Base-by-base conservation (phyloP, 78 protist species). In the Isochrysis galbana region DNA sequence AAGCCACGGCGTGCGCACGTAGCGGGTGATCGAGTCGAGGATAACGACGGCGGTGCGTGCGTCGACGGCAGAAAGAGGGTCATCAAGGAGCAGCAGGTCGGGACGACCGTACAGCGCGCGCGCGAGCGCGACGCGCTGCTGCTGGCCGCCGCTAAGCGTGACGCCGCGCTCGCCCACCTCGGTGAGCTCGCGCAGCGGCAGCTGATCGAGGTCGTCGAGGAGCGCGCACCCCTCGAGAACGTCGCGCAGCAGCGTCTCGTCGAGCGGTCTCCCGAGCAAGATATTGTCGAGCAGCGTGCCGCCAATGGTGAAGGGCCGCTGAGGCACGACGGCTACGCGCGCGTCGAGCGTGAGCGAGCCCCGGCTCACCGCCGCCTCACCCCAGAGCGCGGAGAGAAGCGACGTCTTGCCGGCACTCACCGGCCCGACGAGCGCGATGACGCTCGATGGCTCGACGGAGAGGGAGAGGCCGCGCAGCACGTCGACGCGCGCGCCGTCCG, bases 381-480 rank as follows among this genome's bases (percentile, higher is more conserved):
- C 93, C 77, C 48, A 74, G 44, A 41, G 7, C 39, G 46, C 44
- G 54, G 34, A 5, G 23, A 91, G 47, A 46, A 91, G 34, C 87
- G 93, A 7, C 51, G 89, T 46, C 87, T 91, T 91, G 36, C 93
- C 93, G 25, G 45, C 3, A 14, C 90, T 11, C n/a, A 91, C 93
- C 36, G 89, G 89, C 14, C 93, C 93, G 25, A 72, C 87, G 38
- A 91, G 14, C 0, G 91, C 91, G 47, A 61, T n/a, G 38, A 61
- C 38, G 38, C 26, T n/a, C 10, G 38, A 23, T 2, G 72, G 38
- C 7, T n/a, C 38, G 38, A 61, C 72, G 32, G 72, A 23, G 72
- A 61, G 72, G 10, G 72, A 23, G 38, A 23, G 10, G 72, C 26
- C 72, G 72, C 72, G 7, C 72, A 61, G 32, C 32, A 14, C 61